Conservation (phyloP, 192 early-diverging fungal species). For the Ramicandelaber brevisporus region DNA sequence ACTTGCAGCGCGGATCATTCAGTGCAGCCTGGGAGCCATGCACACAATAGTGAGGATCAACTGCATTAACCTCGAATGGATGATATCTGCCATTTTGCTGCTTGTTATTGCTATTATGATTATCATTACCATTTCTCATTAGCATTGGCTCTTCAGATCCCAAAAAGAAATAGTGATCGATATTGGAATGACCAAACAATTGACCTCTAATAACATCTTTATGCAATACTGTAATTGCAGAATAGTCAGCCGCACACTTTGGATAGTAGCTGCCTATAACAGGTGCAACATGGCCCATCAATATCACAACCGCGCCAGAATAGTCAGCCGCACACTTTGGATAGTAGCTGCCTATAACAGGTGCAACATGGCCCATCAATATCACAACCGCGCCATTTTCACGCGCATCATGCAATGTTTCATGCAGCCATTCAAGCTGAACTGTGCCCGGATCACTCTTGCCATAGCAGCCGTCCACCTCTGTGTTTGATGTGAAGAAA, state of each 20-base stretch:
- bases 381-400: conserved; percentile 20
- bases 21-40: too few species aligned
- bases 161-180: conserved; percentile 37
- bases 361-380: conserved; percentile 39
- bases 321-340: conserved; percentile 20
- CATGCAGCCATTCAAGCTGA: conserved; percentile 43
- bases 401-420: conserved; percentile 19
- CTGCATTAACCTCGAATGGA: too few species aligned
- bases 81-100: too few species aligned
- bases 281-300: conserved; percentile 3
- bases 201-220: conserved; percentile 31
- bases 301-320: conserved; percentile 15
- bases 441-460: conserved; percentile 26
- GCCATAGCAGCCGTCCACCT: conserved; percentile 28
- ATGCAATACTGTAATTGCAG: too few species aligned
- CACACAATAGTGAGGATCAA: too few species aligned
- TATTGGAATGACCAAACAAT: conserved; percentile 49
- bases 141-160: too few species aligned
- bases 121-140: too few species aligned
- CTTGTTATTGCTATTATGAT: too few species aligned
- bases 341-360: conserved; percentile 20
- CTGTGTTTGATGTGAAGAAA: conserved; percentile 40
- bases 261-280: neutral
- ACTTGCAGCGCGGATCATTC: too few species aligned
- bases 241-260: neutral